A percentile compares a stretch with the other conserved stretches of the same genome.
Evolutionary conservation across 1,284 basidiomycete genomes (phyloP).

Genomic region (Entoloma clypeatum): DNA sequence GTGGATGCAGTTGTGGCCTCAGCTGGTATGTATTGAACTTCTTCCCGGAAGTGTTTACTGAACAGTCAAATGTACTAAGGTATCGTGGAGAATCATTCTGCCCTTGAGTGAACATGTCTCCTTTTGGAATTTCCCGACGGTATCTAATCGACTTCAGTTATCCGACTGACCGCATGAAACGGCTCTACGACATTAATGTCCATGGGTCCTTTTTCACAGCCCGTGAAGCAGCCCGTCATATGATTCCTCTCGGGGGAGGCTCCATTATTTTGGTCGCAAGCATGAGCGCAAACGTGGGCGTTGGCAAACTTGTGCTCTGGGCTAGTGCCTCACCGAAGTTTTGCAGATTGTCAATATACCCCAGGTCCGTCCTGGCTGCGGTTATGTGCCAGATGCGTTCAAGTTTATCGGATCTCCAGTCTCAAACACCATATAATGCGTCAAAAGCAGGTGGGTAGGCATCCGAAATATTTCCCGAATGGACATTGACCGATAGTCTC

Average conservation of each 20-base stretch:
- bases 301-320: background rate
- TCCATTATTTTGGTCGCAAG: slow-evolving; percentile 86
- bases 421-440: slow-evolving; percentile 96
- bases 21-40: slow-evolving; percentile 56
- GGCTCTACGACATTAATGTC: slow-evolving; percentile 90
- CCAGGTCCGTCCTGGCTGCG: slow-evolving; percentile 42
- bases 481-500: slow-evolving; percentile 4
- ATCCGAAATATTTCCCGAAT: background rate
- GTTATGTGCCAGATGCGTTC: background rate
- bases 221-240: slow-evolving; percentile 81
- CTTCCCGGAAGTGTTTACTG: background rate
- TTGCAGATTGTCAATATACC: slow-evolving; percentile 81
- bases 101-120: slow-evolving; percentile 64
- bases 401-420: slow-evolving; percentile 37
- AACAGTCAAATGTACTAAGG: slow-evolving; percentile 39
- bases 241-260: slow-evolving; percentile 75
- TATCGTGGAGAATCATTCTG: slow-evolving; percentile 89
- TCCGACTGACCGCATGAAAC: slow-evolving; percentile 78
- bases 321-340: slow-evolving; percentile 1
- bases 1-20: slow-evolving; percentile 87
- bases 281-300: slow-evolving; percentile 84
- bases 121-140: background rate
- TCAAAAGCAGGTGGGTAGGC: slow-evolving; percentile 75
- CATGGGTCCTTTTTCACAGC: slow-evolving; percentile 93
- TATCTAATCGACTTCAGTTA: slow-evolving; percentile 46